A percentile compares a stretch with the other conserved stretches of the same genome.
These are phyloP conservation scores for Sporothrix curviconia DNA, from an alignment of 2,329 filamentous ascomycete species.

Conservation along the genomic window DNA sequence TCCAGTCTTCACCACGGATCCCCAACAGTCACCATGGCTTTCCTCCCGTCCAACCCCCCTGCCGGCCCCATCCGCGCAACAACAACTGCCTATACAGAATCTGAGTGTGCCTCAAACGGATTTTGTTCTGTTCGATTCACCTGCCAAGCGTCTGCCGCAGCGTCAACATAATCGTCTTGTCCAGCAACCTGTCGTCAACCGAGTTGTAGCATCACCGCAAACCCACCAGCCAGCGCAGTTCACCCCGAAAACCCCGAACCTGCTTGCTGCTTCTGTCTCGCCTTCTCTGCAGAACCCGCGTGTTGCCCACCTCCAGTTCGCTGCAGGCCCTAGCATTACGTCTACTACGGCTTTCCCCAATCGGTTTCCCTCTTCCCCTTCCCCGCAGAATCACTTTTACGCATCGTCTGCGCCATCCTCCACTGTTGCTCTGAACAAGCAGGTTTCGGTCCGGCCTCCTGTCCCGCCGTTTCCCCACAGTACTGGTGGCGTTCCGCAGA, in stretches of 20 bases:
- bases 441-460: conserved; percentile 53
- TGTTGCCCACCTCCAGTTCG: conserved; percentile 50
- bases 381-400: conserved; percentile 54
- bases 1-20: conserved; percentile 77
- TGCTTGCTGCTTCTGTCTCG: conserved; percentile 33
- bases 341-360: conserved; percentile 46
- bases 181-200: conserved; percentile 32
- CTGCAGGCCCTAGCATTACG: conserved; percentile 47
- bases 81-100: conserved; percentile 44
- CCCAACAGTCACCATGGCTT: conserved; percentile 69
- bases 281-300: conserved; percentile 50
- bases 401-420: conserved; percentile 60
- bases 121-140: conserved; percentile 70
- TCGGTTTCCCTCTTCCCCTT: conserved; percentile 48
- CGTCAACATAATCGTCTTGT: conserved; percentile 38
- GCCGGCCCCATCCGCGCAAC: conserved; percentile 56
- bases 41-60: conserved; percentile 59
- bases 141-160: conserved; percentile 31
- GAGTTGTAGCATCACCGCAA: conserved; percentile 41
- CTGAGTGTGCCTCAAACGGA: conserved; percentile 52
- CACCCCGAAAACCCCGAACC: conserved; percentile 17
- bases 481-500: conserved; percentile 25
- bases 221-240: conserved; percentile 35
- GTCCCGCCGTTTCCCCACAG: conserved; percentile 65
- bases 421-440: conserved; percentile 50